Base-by-base conservation (phyloP, 257 asterid species). In the Solanum ossicruentum region DNA sequence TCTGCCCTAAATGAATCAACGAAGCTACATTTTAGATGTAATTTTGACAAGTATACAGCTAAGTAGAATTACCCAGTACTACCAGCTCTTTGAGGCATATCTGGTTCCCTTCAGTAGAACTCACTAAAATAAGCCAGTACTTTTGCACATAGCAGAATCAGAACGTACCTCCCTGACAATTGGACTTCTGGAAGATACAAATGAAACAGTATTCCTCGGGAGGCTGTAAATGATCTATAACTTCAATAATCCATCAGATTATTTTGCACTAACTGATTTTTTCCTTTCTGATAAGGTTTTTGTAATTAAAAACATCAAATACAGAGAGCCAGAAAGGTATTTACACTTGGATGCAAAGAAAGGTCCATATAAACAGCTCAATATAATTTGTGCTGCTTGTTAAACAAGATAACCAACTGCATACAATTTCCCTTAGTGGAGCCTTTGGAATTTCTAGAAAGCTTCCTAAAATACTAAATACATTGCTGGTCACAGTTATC, bases 1-100 rank as follows among this genome's bases (percentile, higher is more conserved):
- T 86, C 97, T 93, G 63, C 93, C 98, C 99, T 97, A 81, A 61
- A 83, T 84, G 70, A 78, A 82, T 18, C 47, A 88, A 45, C 70
- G 82, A 70, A 58, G 26, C 41, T 51, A 85, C 51, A 67, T 51
- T 51, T 51, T 49, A 77, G 82, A 77, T 77, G 21, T 15, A 21
- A 73, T 65, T 84, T 83, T 88, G 87, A 86, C 10, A 80, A 39
- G 65, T 39, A 80, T 81, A 21, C 82, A 23, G 69, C 54, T 55
- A 81, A n/a, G 75, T 45, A 60, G 78, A 80, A 81, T 56, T 36
- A 41, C 55, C 63, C 10, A 43, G n/a, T 26, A 54, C 66, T 17
- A 69, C 18, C 16, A 17, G 45, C 23, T 75, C 82, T 47, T 45
- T 51, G 82, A 75, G 82, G 41, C 10, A 54, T 77, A 77, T 49